These are phyloP conservation scores for Aegilops tauschii DNA, from an alignment of 176 grass and related monocot species.

Conservation along the genomic window DNA sequence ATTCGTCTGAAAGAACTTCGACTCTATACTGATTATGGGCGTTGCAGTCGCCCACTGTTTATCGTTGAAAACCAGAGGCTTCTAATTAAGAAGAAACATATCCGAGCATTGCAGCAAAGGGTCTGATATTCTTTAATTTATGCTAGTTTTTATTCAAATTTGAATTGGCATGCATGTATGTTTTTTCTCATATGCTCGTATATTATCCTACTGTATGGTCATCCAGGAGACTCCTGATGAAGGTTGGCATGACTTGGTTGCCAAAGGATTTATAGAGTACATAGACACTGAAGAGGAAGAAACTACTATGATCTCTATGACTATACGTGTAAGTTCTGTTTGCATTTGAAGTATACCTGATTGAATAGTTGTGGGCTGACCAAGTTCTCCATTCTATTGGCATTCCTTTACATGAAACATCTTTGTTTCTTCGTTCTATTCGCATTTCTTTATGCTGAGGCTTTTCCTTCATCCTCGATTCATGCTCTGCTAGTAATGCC, in stretches of 20 bases:
- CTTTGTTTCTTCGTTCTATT: background rate
- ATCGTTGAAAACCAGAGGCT: conserved; percentile 95
- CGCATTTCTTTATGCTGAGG: background rate
- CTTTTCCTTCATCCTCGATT: conserved; percentile 23
- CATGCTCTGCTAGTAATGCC: conserved; percentile 26
- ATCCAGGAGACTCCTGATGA: conserved; percentile 87
- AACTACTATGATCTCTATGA: conserved; percentile 99
- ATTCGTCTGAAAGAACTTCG: conserved; percentile 91
- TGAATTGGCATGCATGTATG: background rate
- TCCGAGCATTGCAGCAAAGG: conserved; percentile 88
- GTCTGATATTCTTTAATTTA: conserved; percentile 33
- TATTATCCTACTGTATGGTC: conserved; percentile 20
- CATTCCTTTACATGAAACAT: background rate
- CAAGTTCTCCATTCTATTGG: background rate
- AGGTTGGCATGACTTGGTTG: conserved; percentile 91
- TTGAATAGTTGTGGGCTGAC: background rate
- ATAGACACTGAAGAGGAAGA: conserved; percentile 99
- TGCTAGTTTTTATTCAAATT: conserved; percentile 14
- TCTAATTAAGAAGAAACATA: conserved; percentile 89
- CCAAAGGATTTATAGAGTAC: conserved; percentile 95
- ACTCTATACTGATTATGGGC: conserved; percentile 96
- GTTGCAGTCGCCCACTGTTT: conserved; percentile 93
- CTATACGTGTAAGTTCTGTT: conserved; percentile 71
- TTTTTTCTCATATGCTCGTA: conserved; percentile 32
- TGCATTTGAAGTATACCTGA: background rate